Evolutionary conservation across 2,329 filamentous ascomycete species (phyloP), one percentile per base, ranked within the genome.

Genomic region (Penicillium sp.): DNA sequence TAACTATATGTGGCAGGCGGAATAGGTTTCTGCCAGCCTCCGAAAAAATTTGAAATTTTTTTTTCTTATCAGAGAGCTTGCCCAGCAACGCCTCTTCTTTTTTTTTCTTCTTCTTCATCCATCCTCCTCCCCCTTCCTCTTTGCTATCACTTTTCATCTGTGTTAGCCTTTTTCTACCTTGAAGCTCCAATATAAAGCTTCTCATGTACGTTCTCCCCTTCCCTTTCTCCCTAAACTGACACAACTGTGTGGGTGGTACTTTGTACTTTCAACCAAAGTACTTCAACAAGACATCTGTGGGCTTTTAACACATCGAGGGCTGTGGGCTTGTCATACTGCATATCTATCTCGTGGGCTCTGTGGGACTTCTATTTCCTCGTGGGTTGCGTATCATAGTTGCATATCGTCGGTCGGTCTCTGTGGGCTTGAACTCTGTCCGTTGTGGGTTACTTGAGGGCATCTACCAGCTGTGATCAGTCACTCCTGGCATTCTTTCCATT

Each of bases 351-450:
- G 70, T 75, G 73, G 73, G 73, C 68, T 71, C 67, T 70, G 63
- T 69, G 67, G 64, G 68, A 70, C 67, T 68, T 49, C 27, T 43
- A 48, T 65, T 67, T 64, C 58, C 63, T 70, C 65, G 72, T 75
- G 72, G 73, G 72, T 73, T 75, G 69, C 71, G 69, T 72, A 69
- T 67, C 62, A 67, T 69, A 73, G 68, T 71, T 71, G 70, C 69
- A 69, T 73, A 68, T 73, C 66, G 67, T 69, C 73, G 71, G 73
- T 74, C 70, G 50, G 50, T 70, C 71, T 71, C 70, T 73, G 74
- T 75, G 74, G 74, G 74, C 72, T 75, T 75, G 67, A 73, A 70
- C 69, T 70, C 60, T 72, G 67, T 71, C 67, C 62, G 67, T 72
- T 73, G 72, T 67, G 71, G 71, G 71, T 71, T 72, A 68, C 67